Base-by-base conservation (phyloP, 192 early-diverging fungal genomes). In the Podila horticola region DNA sequence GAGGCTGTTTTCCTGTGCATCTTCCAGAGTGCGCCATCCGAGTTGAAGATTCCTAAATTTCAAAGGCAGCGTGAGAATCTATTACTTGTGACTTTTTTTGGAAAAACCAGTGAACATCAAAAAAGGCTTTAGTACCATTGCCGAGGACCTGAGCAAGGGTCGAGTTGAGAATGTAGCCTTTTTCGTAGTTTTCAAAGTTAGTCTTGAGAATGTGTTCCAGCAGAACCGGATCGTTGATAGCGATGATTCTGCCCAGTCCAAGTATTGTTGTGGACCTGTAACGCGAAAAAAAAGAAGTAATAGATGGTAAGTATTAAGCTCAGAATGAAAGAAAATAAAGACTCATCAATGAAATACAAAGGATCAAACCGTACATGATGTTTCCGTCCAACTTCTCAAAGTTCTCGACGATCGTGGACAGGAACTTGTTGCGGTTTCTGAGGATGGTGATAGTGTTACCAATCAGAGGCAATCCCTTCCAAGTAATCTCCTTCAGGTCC, bases 101-200 rank as follows among this genome's bases (percentile, higher is more conserved):
- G 41, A 13, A 17, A 17, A 1, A n/a, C n/a, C n/a, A n/a, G n/a
- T n/a, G n/a, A 36, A 63, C 38, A 71, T 26, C 61, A 34, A 34
- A 34, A 28, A 69, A 28, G 60, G 11, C 19, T 31, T 10, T 28
- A 41, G 45, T 73, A 81, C 83, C 83, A 55, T 84, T 72, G 22
- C 83, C 83, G 15, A 84, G 74, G 9, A 81, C 30, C 4, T 84
- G 69, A 17, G 68, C 41, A 36, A 74, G 13, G 38, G 55, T 69
- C 38, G 66, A 63, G 38, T 75, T 69, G 51, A 67, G 33, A 36
- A 75, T 58, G 20, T 63, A 55, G 17, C 67, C 69, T 67, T 84
- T 84, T 33, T 67, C 62, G 11, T 81, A 84, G 64, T 84, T 81
- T 10, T 81, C 75, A 75, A 81, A 81, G 59, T 81, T 76, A 51